Conservation (phyloP, 164 flowering plant species). For the grape (Vitis vinifera) region ASM3070453v1 NC_081809.1:22227001-22227500, state of each 20-base stretch:
- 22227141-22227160: not conserved
- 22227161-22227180: slow-evolving; percentile 33
- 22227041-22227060: too few species aligned
- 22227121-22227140: not conserved
- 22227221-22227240: slow-evolving; percentile 49
- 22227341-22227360: slow-evolving; percentile 88
- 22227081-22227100: not conserved
- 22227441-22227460: not conserved
- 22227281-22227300: slow-evolving; percentile 79
- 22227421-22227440: not conserved
- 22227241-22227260: slow-evolving; percentile 62
- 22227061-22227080: too few species aligned
- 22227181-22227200: slow-evolving; percentile 31
- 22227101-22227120: not conserved
- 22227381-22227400: slow-evolving; percentile 49
- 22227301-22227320: slow-evolving; percentile 80
- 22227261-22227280: slow-evolving; percentile 79
- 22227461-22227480: slow-evolving; percentile 37
- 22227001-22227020: too few species aligned
- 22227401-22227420: slow-evolving; percentile 3
- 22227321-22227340: slow-evolving; percentile 82
- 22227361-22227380: slow-evolving; percentile 78
- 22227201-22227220: slow-evolving; percentile 43
- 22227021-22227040: too few species aligned
- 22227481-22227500: slow-evolving; percentile 76